Percentiles rank a stretch among this genome's conserved stretches.
These are phyloP conservation scores for Camellia lanceoleosa DNA, from an alignment of 148 eudicot genomes.

Conservation along the genomic window DNA sequence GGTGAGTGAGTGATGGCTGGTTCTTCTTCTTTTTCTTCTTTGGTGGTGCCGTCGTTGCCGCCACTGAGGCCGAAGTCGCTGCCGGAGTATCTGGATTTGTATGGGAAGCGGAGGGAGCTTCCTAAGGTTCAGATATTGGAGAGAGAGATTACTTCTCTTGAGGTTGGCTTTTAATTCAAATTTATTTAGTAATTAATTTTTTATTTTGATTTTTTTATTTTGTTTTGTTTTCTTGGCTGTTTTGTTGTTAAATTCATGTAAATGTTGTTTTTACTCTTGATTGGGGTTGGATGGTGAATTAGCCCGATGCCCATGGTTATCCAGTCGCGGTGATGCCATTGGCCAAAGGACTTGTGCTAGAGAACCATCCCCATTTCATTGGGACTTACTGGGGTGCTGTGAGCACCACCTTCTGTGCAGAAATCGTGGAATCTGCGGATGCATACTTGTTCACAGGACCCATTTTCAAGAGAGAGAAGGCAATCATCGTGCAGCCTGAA, in stretches of 20 bases:
- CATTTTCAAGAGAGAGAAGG: too few species aligned
- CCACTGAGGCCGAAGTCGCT: conserved; percentile 82
- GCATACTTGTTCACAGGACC: too few species aligned
- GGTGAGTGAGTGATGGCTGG: conserved; percentile 12
- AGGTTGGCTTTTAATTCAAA: conserved; percentile 25
- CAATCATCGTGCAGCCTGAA: too few species aligned
- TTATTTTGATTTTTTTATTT: background rate
- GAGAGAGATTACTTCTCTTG: conserved; percentile 67
- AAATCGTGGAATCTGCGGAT: too few species aligned
- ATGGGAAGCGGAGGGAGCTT: conserved; percentile 57
- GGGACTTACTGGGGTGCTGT: too few species aligned
- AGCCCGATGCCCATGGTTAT: too few species aligned
- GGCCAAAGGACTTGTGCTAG: too few species aligned
- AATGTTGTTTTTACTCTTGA: background rate
- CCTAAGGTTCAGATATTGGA: conserved; percentile 65
- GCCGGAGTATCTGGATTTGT: conserved; percentile 62
- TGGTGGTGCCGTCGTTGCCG: conserved; percentile 43
- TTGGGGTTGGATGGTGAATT: background rate
- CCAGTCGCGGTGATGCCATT: too few species aligned
- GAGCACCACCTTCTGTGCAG: too few species aligned
- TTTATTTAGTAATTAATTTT: background rate
- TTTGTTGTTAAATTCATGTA: background rate
- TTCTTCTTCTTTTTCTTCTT: background rate
- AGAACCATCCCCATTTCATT: too few species aligned
- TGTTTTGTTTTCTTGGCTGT: too few species aligned